Evolutionary conservation across 1,284 basidiomycete genomes (phyloP), one percentile per base, ranked within the genome.

Genomic region (Apiotrichum siamense): DNA sequence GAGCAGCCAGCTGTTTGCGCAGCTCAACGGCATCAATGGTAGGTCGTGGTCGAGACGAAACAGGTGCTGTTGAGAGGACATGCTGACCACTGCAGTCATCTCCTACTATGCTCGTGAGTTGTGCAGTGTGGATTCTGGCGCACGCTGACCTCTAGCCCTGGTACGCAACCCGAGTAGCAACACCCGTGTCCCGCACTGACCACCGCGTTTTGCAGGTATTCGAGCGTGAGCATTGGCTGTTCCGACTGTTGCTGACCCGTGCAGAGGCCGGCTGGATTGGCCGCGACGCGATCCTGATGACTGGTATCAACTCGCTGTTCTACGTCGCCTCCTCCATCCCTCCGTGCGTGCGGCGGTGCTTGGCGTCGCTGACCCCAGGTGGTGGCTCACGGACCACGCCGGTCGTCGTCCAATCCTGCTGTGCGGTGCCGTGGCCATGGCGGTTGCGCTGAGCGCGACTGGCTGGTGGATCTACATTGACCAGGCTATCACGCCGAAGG

Each of bases 231-330:
- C 70, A 4, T 2, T 2, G 12, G 11, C 15, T 20, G 7, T 17
- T 43, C 50, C 44, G 17, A 4, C 11, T 17, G 20, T 29, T 57
- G 46, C 58, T 61, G 39, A 63, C 64, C 63, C 3, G 66, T 66
- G 41, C 76, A 90, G 87, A 87, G 78, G 93, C 93, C 39, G 94
- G 94, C 38, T 98, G 94, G 93, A 81, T 96, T 53, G 94, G 94
- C n/a, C 82, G 93, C 45, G 85, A 97, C 64, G 94, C 94, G 4
- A 84, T 98, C 58, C 79, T 97, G 20, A 98, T 98, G 94, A 92
- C 93, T 2, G 94, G 93, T 7, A 89, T 96, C 69, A 96, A 97
- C 65, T 83, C 86, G 9, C 76, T 92, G 52, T 88, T 92, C 60
- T 97, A 97, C 70, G 73, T 92, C 18, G 75, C 87, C 21, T 86